Base-by-base conservation (phyloP, 352 stramenopile species). In the Blastocystis sp. region DNA sequence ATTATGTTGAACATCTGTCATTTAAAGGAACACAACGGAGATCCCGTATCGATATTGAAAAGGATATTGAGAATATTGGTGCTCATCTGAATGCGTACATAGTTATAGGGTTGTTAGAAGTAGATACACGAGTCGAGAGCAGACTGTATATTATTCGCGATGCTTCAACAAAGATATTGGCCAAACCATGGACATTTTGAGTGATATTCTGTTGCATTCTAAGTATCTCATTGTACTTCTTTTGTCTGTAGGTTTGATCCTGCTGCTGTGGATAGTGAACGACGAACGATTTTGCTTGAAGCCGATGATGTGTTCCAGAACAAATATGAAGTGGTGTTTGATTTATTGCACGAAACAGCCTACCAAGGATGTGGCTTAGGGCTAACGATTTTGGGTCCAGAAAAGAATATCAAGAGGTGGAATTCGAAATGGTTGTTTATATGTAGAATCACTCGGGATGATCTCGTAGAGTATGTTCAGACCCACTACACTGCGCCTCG, bases 61-160 rank as follows among this genome's bases (percentile, higher is more conserved):
- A 98, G 61, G 94, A 98, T 90, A 98, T 99, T 89, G 97, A 99
- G 92, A 98, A 99, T 92, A 99, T 99, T 95, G 97, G 97, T 83
- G 96, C 95, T 88, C 96, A 99, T 92, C 91, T 99, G 61, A 97
- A 90, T 74, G 89, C 89, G 52, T 90, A 90, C 75, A 6, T 16
- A 14, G 3, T 39, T 29, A 27, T 35, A 0, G n/a, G 29, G 35
- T 46, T 12, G 0, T 61, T 3, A 63, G 27, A 32, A 0, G 0
- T 80, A 80, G 69, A 9, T 99, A 99, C 91, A 99, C 97, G 74
- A 97, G 92, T 88, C 93, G 96, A 71, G 97, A 99, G 90, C 96
- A 99, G 91, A 99, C 97, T n/a, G 96, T 99, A 39, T 99, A 99
- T 92, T 99, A 98, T 92, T 96, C 96, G 87, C 98, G 98, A 91